A percentile compares a stretch with the other conserved stretches of the same genome.
phyloP scores from a whole-genome alignment of 352 stramenopile genomes.

The Globisporangium paddicum region DNA sequence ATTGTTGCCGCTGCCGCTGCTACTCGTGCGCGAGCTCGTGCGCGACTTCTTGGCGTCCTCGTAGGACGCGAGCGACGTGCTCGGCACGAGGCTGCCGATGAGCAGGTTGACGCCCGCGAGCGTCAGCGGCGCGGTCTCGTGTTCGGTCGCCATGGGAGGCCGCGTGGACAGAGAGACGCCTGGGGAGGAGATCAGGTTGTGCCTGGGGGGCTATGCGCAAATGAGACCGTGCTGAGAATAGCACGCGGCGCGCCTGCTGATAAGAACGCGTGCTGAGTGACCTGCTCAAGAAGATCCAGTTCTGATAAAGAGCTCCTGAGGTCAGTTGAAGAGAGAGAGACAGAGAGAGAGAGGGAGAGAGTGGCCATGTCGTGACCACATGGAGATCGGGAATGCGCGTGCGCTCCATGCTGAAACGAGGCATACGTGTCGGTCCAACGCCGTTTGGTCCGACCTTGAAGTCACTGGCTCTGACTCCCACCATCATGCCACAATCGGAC shows the following conservation, averaged over 20 bases:
- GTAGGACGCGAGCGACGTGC: conserved; percentile 26
- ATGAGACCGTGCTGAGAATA: not conserved
- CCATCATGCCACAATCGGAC: not conserved
- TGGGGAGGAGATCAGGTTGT: not conserved
- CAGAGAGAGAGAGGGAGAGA: not conserved
- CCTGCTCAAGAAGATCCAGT: not conserved
- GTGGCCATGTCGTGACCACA: not conserved
- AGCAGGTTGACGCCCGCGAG: conserved; percentile 49
- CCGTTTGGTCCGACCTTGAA: conserved; percentile 7
- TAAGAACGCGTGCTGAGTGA: not conserved
- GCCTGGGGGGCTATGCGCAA: not conserved
- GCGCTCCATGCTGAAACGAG: not conserved
- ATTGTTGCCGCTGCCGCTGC: conserved; percentile 1
- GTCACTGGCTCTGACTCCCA: not conserved
- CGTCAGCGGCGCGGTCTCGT: conserved; percentile 16
- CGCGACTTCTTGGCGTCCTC: conserved; percentile 11
- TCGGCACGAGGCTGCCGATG: conserved; percentile 48
- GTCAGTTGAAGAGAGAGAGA: not conserved
- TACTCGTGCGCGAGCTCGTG: conserved; percentile 6
- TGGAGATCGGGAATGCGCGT: not conserved
- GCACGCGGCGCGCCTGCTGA: too few species aligned
- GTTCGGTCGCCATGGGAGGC: conserved; percentile 4
- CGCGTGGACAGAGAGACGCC: not conserved
- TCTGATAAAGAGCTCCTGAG: not conserved
- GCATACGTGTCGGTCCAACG: not conserved